Evolutionary conservation across 495 filamentous ascomycete species (phyloP), one percentile per base, ranked within the genome.

Genomic region (Penicillium angulare): DNA sequence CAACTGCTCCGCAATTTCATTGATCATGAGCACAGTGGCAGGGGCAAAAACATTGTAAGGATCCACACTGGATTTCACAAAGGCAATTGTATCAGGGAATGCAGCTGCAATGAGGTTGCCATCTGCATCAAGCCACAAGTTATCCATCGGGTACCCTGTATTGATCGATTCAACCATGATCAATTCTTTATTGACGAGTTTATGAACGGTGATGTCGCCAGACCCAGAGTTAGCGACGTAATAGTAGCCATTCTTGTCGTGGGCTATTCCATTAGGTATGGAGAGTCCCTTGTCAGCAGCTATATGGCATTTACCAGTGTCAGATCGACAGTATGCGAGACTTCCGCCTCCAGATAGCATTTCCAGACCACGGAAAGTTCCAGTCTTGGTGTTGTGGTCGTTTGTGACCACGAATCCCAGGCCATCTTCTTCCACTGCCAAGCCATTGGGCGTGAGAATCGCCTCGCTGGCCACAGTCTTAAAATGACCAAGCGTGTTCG

Each of bases 361-460:
- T 34, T 44, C 49, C 7, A 53, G 41, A 20, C 47, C 35, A 45
- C 57, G 52, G 45, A 66, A 61, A 8, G 42, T 31, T 2, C 69
- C 67, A 48, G 47, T 40, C 46, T 71, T 71, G 17, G 16, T 39
- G 17, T 49, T 60, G 38, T 71, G 64, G 39, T 73, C 68, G 39
- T 73, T 73, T 8, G 70, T 66, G 16, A 71, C 45, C 2, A 67
- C 47, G 24, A 70, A 60, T 17, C 48, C 53, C 9, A 53, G 34
- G 17, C 61, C 51, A 42, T 65, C 61, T 2, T 41, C 43, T 49
- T 79, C 68, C 17, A 79, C 75, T 1, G 70, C 70, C 36, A 78
- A 53, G 0, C 74, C 73, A 12, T 49, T 49, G 18, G 76, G 38
- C 0, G 61, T 70, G 60, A 75, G 39, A 33, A 73, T 66, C 5